Percentiles rank a stretch among this genome's conserved stretches.
phyloP scores from a whole-genome alignment of 495 filamentous ascomycete genomes.

The Apodospora peruviana region DNA sequence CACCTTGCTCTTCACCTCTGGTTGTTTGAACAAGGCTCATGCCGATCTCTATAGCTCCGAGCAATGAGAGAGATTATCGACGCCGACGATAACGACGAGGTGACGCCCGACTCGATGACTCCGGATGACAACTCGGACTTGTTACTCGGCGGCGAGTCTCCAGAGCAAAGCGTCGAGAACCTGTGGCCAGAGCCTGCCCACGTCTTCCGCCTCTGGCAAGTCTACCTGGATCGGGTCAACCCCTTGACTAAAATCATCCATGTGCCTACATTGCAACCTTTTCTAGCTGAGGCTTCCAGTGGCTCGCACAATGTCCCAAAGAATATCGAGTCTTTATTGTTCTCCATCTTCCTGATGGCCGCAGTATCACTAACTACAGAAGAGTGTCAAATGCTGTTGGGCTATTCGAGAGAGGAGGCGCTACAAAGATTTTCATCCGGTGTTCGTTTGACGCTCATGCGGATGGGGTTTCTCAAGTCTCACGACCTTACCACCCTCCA shows the following conservation, averaged over 20 bases:
- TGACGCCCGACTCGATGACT: conserved; percentile 13
- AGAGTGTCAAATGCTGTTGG: conserved; percentile 45
- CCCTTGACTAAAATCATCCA: conserved; percentile 68
- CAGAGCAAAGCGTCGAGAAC: conserved; percentile 25
- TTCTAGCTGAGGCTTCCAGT: conserved; percentile 37
- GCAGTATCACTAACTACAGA: conserved; percentile 39
- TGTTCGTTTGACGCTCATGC: conserved; percentile 43
- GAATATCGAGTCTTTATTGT: conserved; percentile 46
- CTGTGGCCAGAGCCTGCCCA: conserved; percentile 61
- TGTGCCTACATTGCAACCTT: conserved; percentile 55
- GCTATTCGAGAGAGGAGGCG: conserved; percentile 35
- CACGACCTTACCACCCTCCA: conserved; percentile 50
- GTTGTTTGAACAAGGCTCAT: not conserved
- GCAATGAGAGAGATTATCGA: conserved; percentile 44
- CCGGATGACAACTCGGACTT: conserved; percentile 38
- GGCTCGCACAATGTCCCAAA: conserved; percentile 36
- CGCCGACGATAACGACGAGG: conserved; percentile 28
- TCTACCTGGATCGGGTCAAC: conserved; percentile 61
- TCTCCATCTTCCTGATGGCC: conserved; percentile 50
- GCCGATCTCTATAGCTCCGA: conserved; percentile 25
- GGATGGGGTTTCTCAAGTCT: conserved; percentile 45
- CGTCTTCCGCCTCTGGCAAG: conserved; percentile 66
- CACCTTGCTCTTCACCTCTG: not conserved
- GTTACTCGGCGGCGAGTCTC: conserved; percentile 23
- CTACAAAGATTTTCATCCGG: conserved; percentile 35